Percentiles rank a stretch among this genome's conserved stretches.
Conservation (phyloP, 306 rosid species). For the Purshia tridentata region DNA sequence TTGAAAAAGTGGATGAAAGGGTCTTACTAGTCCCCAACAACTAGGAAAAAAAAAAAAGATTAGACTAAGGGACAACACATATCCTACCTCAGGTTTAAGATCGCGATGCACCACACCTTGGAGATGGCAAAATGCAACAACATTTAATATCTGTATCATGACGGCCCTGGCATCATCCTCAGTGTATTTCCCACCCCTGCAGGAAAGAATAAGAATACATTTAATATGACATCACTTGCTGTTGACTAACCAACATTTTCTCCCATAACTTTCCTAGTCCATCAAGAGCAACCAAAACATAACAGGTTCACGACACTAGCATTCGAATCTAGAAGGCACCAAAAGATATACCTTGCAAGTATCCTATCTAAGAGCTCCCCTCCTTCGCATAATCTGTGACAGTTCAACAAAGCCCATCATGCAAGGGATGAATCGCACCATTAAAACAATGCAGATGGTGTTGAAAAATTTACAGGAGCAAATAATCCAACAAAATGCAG, state of each 20-base stretch:
- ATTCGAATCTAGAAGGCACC: conserved; percentile 13
- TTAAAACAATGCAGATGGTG: not conserved
- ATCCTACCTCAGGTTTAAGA: conserved; percentile 87
- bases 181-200: conserved; percentile 88
- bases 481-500: conserved; percentile 10
- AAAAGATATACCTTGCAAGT: conserved; percentile 63
- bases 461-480: conserved; percentile 2
- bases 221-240: conserved; percentile 9
- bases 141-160: conserved; percentile 69
- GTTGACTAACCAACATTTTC: not conserved
- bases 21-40: not conserved
- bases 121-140: conserved; percentile 88
- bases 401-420: not conserved
- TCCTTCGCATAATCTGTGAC: conserved; percentile 80
- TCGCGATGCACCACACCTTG: conserved; percentile 98
- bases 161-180: conserved; percentile 92
- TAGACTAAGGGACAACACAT: not conserved
- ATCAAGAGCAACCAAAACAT: conserved; percentile 15
- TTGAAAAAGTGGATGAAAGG: not conserved
- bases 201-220: conserved; percentile 24
- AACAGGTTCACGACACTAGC: conserved; percentile 9
- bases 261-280: conserved; percentile 12
- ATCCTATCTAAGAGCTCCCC: conserved; percentile 97
- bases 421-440: not conserved
- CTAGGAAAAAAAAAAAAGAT: not conserved